Evolutionary conservation across 1,284 basidiomycete species (phyloP), one percentile per base, ranked within the genome.

Genomic region (Coniferiporia weirii): DNA sequence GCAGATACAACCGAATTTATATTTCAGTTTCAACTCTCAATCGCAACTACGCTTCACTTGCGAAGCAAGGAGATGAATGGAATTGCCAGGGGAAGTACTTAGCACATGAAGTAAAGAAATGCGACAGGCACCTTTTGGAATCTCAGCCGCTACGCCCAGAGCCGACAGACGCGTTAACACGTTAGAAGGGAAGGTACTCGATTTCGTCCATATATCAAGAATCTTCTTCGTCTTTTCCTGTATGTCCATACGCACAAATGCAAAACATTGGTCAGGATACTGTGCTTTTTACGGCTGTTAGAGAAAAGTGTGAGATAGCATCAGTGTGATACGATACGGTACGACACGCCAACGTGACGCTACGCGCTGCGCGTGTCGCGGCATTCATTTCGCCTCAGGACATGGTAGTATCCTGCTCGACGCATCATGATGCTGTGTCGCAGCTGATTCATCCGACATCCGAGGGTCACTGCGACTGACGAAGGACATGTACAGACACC

Each of bases 221-320:
- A 97, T 85, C 76, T 96, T 97, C 79, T 89, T 88, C 54, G 90
- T 82, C 76, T 97, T 97, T 78, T 96, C 95, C 94, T 97, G 79
- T 72, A 68, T 69, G 66, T 64, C 64, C 51, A 40, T 44, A 60
- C 20, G 20, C 58, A 56, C 44, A 35, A 40, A 50, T 52, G 48
- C 36, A 27, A 61, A 54, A 50, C 54, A 51, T 44, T 50, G 19
- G 54, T 54, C 50, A 60, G 53, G 53, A 46, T 38, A 51, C 40
- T 50, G 46, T 38, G 36, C 22, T 22, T 34, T 19, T 54, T 38
- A 54, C 46, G 40, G 13, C 27, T 40, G 46, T 50, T 43, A 49
- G 50, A 53, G 44, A 47, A 57, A 53, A 46, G 19, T 17, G 13
- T 22, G 36, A 19, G 12, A 52, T 51, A 40, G 43, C 48, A 34